A percentile compares a stretch with the other conserved stretches of the same genome.
phyloP scores from a whole-genome alignment of 2,329 filamentous ascomycete genomes.

The Claviceps cyperi region DNA sequence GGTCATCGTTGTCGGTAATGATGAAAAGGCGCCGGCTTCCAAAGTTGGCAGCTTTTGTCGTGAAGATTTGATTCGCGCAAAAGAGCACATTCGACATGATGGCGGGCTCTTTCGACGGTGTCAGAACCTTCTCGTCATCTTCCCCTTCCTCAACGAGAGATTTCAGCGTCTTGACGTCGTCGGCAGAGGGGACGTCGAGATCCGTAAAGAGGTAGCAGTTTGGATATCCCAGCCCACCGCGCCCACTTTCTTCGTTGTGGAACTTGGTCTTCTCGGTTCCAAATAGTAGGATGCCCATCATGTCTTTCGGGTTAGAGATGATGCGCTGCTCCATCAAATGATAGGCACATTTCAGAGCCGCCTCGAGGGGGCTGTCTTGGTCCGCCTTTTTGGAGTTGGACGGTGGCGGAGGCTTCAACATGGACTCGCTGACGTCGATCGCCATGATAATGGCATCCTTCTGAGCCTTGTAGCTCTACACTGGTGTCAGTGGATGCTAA shows the following conservation, averaged over 20 bases:
- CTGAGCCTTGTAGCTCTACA: constrained; percentile 70
- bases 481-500: neutral
- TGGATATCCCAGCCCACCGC: constrained; percentile 54
- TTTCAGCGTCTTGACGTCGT: constrained; percentile 71
- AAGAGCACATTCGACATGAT: constrained; percentile 85
- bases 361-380: constrained; percentile 62
- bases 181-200: constrained; percentile 72
- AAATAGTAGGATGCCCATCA: constrained; percentile 91
- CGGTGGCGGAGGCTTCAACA: constrained; percentile 55
- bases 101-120: constrained; percentile 52
- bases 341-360: constrained; percentile 87
- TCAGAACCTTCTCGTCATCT: constrained; percentile 52
- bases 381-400: constrained; percentile 61
- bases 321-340: constrained; percentile 96
- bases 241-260: constrained; percentile 48
- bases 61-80: constrained; percentile 92
- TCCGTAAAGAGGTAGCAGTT: constrained; percentile 88
- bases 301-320: constrained; percentile 88
- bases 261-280: constrained; percentile 78
- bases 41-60: constrained; percentile 87
- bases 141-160: constrained; percentile 66
- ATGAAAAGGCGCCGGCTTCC: constrained; percentile 86
- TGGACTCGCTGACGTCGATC: constrained; percentile 80
- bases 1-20: constrained; percentile 86
- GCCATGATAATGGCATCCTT: constrained; percentile 98